phyloP scores from a whole-genome alignment of 257 asterid species.

The Solanum pinnatisectum region DNA sequence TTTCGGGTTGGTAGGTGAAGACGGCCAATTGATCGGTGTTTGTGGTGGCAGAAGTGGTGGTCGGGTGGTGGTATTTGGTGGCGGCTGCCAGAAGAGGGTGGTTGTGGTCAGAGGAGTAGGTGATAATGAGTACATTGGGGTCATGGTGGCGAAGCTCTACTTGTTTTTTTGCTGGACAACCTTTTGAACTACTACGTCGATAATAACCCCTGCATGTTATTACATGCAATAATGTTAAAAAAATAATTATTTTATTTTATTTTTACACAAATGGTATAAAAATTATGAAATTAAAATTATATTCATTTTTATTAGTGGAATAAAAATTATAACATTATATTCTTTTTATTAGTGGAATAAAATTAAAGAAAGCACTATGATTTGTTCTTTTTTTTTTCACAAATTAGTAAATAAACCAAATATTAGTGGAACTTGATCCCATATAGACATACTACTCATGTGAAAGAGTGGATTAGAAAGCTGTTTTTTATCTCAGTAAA shows the following conservation, averaged over 20 bases:
- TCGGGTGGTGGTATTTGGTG: neutral
- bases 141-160: constrained; percentile 30
- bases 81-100: constrained; percentile 25
- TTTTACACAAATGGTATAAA: neutral
- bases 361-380: too few relatives aligned
- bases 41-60: neutral
- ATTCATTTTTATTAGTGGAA: neutral
- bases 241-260: too few relatives aligned
- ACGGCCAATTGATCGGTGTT: neutral
- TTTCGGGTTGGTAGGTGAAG: constrained; percentile 17
- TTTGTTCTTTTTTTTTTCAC: too few relatives aligned
- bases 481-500: too few relatives aligned
- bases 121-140: constrained; percentile 57
- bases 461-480: too few relatives aligned
- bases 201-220: neutral
- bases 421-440: too few relatives aligned
- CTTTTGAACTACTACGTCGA: neutral
- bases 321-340: too few relatives aligned
- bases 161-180: neutral
- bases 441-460: too few relatives aligned
- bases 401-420: too few relatives aligned
- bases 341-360: too few relatives aligned
- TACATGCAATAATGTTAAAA: neutral
- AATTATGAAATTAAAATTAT: too few relatives aligned
- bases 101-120: constrained; percentile 57